Percentiles rank a stretch among this genome's conserved stretches.
phyloP scores from a whole-genome alignment of 2,329 filamentous ascomycete species.

The Aspergillus sp. region DNA sequence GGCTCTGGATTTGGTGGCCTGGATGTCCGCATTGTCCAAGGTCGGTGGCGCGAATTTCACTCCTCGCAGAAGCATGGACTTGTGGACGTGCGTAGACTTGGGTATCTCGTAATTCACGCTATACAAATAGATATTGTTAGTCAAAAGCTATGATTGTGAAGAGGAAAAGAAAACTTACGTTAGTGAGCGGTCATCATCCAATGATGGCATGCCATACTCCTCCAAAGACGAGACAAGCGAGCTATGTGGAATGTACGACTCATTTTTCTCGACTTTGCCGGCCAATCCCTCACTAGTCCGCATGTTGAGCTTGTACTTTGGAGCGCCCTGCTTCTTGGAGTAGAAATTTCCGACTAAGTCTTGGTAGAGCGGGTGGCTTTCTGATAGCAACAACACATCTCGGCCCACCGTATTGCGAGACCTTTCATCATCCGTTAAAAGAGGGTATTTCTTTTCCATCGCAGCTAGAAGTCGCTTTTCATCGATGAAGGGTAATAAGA shows the following conservation, averaged over 20 bases:
- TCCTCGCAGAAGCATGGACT: slow-evolving; percentile 90
- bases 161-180: slow-evolving; percentile 58
- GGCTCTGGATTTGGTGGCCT: slow-evolving; percentile 67
- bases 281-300: slow-evolving; percentile 73
- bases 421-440: slow-evolving; percentile 73
- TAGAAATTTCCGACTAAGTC: slow-evolving; percentile 85
- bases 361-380: slow-evolving; percentile 80
- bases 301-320: slow-evolving; percentile 71
- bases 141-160: background rate
- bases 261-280: slow-evolving; percentile 78
- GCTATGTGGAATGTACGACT: slow-evolving; percentile 80
- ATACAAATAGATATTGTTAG: slow-evolving; percentile 15
- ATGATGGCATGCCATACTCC: slow-evolving; percentile 67
- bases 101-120: slow-evolving; percentile 89
- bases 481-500: slow-evolving; percentile 92
- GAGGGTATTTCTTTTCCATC: slow-evolving; percentile 78
- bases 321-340: slow-evolving; percentile 74
- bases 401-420: slow-evolving; percentile 76
- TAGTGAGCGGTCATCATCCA: slow-evolving; percentile 84
- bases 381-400: slow-evolving; percentile 81
- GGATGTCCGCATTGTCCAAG: slow-evolving; percentile 73
- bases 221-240: slow-evolving; percentile 76
- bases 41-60: slow-evolving; percentile 70
- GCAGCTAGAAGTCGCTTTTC: slow-evolving; percentile 80
- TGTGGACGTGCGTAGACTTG: slow-evolving; percentile 69